A percentile compares a stretch with the other conserved stretches of the same genome.
These are phyloP conservation scores for Gloeostereum incarnatum DNA, from an alignment of 768 basidiomycete species.

Conservation along the genomic window DNA sequence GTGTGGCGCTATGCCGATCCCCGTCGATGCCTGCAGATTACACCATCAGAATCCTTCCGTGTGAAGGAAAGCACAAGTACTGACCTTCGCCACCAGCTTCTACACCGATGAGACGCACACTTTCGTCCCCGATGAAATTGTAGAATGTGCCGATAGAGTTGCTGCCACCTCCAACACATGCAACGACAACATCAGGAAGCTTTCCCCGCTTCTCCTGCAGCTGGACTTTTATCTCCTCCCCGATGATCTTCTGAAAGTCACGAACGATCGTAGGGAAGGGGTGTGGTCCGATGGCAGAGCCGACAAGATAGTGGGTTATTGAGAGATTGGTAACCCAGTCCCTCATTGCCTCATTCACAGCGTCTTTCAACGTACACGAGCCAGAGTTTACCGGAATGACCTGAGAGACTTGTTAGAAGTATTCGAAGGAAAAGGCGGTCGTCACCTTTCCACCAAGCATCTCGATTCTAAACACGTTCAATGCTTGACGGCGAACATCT, in stretches of 20 bases:
- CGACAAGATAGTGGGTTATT: constrained; percentile 93
- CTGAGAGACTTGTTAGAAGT: constrained; percentile 25
- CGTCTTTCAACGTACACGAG: constrained; percentile 93
- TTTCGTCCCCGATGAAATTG: constrained; percentile 87
- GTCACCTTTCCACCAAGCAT: constrained; percentile 90
- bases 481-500: constrained; percentile 89
- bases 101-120: constrained; percentile 83
- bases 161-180: constrained; percentile 96
- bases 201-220: constrained; percentile 64
- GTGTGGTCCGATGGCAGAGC: constrained; percentile 95
- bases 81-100: constrained; percentile 96
- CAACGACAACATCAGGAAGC: constrained; percentile 89
- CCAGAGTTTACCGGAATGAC: constrained; percentile 93
- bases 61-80: constrained; percentile 7
- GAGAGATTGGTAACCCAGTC: constrained; percentile 98
- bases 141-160: constrained; percentile 98
- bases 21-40: constrained; percentile 63
- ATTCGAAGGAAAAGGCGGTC: not conserved
- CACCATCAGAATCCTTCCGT: constrained; percentile 1
- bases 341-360: constrained; percentile 96
- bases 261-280: constrained; percentile 99
- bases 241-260: constrained; percentile 95
- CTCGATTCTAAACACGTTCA: constrained; percentile 97
- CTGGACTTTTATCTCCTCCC: constrained; percentile 89
- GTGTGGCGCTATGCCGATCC: constrained; percentile 84